Evolutionary conservation across 2,329 filamentous ascomycete genomes (phyloP), one percentile per base, ranked within the genome.

Genomic region (Fusarium cicatricum): DNA sequence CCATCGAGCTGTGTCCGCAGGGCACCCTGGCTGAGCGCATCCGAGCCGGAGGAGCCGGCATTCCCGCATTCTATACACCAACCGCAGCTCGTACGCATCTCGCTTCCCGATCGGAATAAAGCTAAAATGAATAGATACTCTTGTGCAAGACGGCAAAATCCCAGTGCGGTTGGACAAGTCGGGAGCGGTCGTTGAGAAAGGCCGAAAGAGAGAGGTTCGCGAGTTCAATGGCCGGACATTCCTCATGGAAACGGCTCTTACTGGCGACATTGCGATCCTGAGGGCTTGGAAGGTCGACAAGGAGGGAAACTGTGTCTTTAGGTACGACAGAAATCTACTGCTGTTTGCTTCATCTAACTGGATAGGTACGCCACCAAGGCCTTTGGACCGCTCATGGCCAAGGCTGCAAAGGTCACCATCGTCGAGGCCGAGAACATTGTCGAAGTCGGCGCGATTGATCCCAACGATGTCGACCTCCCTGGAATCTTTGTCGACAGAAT

Each of bases 351-450:
- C 26, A 23, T 16, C 43, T 53, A 44, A 49, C 29, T 37, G 3
- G 2, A 28, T 1, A 83, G 82, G 62, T 88, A 90, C 73, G 89
- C 90, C 0, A 91, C 89, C 28, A 90, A 90, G 71, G 86, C 88
- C 0, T 92, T 91, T 61, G 89, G 86, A 1, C 83, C 85, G 6
- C 82, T 91, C 59, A 91, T 92, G 89, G 91, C 90, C 55, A 93
- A 94, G 75, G 91, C 91, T 0, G 91, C 90, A 1, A 85, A 83
- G 41, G 70, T 90, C 33, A 89, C 90, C 21, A 93, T 96, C 34
- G 90, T 95, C 32, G 91, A 96, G 72, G 91, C 91, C 2, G 91
- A 96, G 52, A 83, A 94, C 60, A 92, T 96, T 55, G 91, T 96
- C 46, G 85, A 89, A 3, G 74, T 86, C 2, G 91, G 91, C 19